Conservation (phyloP, 2,329 filamentous ascomycete species). For the Helotiales sp. region DNA sequence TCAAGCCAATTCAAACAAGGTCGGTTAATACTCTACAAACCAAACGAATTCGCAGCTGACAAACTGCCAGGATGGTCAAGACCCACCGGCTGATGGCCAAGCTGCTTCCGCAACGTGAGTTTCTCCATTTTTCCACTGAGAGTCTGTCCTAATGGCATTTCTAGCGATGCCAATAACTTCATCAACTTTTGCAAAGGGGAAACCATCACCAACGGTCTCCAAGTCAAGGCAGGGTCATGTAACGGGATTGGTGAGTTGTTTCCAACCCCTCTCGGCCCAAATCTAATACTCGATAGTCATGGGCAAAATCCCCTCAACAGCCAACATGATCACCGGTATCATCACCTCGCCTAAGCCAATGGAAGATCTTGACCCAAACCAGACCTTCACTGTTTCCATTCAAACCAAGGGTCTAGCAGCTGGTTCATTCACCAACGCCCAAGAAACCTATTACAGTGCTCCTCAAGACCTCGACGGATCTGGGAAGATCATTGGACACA, state of each 20-base stretch:
- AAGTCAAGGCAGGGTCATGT: slow-evolving; percentile 62
- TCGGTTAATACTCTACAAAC: neutral
- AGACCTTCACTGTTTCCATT: slow-evolving; percentile 44
- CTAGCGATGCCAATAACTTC: slow-evolving; percentile 52
- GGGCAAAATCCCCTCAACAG: slow-evolving; percentile 43
- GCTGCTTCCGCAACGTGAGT: slow-evolving; percentile 41
- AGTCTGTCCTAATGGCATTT: slow-evolving; percentile 29
- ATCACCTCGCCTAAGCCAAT: slow-evolving; percentile 38
- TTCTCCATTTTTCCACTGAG: neutral
- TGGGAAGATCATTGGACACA: slow-evolving; percentile 47
- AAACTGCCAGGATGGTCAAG: slow-evolving; percentile 50
- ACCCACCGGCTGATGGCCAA: slow-evolving; percentile 43
- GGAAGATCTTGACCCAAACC: slow-evolving; percentile 35
- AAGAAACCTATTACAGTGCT: slow-evolving; percentile 47
- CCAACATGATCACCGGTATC: slow-evolving; percentile 42
- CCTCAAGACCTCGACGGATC: slow-evolving; percentile 44
- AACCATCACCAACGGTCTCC: slow-evolving; percentile 62
- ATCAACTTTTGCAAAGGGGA: slow-evolving; percentile 39
- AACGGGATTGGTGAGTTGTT: slow-evolving; percentile 46
- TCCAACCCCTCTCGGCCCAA: neutral
- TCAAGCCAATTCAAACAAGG: slow-evolving; percentile 33
- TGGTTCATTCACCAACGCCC: slow-evolving; percentile 48
- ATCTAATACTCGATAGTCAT: slow-evolving; percentile 34
- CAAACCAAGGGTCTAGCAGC: slow-evolving; percentile 45
- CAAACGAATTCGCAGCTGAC: neutral